Evolutionary conservation across 257 asterid genomes (phyloP).

Genomic region (Plantago major): DNA sequence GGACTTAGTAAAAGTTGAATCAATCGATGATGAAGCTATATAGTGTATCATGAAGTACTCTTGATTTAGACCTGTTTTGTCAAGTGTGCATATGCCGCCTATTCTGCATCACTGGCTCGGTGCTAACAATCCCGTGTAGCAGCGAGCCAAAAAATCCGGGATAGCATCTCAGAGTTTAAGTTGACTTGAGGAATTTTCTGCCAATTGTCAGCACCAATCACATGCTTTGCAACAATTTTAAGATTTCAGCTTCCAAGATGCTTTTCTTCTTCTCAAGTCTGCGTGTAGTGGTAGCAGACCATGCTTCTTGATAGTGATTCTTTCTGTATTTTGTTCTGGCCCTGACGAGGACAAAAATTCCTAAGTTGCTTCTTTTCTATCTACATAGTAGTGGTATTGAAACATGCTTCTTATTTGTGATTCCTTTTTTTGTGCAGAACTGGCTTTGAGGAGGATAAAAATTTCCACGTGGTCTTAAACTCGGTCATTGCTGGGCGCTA

Average conservation of each 20-base stretch:
- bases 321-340: too few species aligned
- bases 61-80: not conserved
- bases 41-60: not conserved
- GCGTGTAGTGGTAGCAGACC: too few species aligned
- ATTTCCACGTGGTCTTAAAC: slow-evolving; percentile 81
- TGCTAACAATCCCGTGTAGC: too few species aligned
- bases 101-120: not conserved
- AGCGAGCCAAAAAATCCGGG: too few species aligned
- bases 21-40: not conserved
- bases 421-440: slow-evolving; percentile 55
- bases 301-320: too few species aligned
- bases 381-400: not conserved
- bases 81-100: not conserved
- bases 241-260: too few species aligned
- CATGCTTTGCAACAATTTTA: too few species aligned
- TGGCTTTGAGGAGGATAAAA: slow-evolving; percentile 99
- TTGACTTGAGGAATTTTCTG: too few species aligned
- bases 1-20: not conserved
- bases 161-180: too few species aligned
- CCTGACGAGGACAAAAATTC: not conserved
- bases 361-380: not conserved
- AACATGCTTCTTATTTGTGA: slow-evolving; percentile 19
- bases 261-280: too few species aligned
- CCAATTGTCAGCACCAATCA: too few species aligned
- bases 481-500: slow-evolving; percentile 94